Base-by-base conservation (phyloP, 2,329 filamentous ascomycete genomes). In the Acephala macrosclerotiorum region DNA sequence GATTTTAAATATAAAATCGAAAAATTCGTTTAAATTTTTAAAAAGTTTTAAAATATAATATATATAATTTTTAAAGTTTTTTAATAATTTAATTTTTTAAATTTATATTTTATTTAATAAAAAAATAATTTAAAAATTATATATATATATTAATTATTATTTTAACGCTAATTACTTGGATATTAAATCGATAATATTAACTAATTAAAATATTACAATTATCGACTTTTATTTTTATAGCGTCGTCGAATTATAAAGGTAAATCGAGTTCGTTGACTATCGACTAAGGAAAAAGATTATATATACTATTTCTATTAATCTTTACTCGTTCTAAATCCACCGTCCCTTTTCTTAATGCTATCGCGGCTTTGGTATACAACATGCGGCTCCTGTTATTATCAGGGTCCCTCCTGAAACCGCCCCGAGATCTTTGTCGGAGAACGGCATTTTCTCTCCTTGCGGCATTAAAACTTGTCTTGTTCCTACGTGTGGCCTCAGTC, bases 21-120 rank as follows among this genome's bases (percentile, higher is more conserved):
- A n/a, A 51, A 51, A 3, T 14, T 51, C 25, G 47, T 25, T 51
- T n/a, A 59, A 8, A 18, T 45, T 45, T 36, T 36, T 20, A 29
- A 26, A 11, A 16, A 36, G 18, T 1, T 20, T 35, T 58, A 9
- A 58, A 58, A 65, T 65, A 58, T 60, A 60, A 22, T 58, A 61
- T 26, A 7, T 65, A 51, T 22, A 22, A 42, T 58, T 58, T 60
- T 33, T 38, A 65, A 65, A 38, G 42, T 58, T 40, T 58, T 36
- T 61, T 38, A 61, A 65, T 29, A 61, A 61, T 38, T 61, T 61
- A 29, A 65, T 38, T 18, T 61, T 2, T 61, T 65, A 26, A 18
- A 40, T 65, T 58, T 51, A 65, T 61, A 57, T 58, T 26, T 25
- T 49, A 58, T 58, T 49, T 49, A 65, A 36, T 38, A 65, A 49